phyloP scores from a whole-genome alignment of 2,329 filamentous ascomycete species.

The Penicillium glabrum region DNA sequence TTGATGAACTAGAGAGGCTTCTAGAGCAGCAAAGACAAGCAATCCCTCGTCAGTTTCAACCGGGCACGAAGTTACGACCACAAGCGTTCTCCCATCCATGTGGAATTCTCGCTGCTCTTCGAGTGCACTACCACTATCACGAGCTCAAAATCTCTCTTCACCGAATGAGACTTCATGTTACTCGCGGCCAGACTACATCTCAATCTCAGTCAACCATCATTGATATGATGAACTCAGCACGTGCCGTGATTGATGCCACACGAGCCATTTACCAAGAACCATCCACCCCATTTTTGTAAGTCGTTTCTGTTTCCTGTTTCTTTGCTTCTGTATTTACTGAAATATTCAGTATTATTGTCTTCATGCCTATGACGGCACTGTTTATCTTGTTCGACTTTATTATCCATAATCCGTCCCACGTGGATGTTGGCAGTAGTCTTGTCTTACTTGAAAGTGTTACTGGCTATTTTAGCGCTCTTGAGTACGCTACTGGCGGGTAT shows the following conservation, averaged over 20 bases:
- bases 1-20: too few species aligned
- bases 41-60: too few species aligned
- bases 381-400: not conserved
- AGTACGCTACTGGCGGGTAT: not conserved
- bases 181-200: too few species aligned
- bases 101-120: too few species aligned
- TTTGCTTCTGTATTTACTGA: not conserved
- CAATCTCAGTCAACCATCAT: too few species aligned
- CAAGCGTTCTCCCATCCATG: too few species aligned
- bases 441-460: not conserved
- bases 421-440: not conserved
- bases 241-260: not conserved
- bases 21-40: too few species aligned
- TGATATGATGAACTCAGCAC: not conserved
- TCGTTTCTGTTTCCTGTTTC: too few species aligned
- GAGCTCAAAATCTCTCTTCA: too few species aligned
- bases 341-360: not conserved
- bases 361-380: not conserved
- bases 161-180: too few species aligned
- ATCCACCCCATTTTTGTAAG: not conserved
- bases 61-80: too few species aligned
- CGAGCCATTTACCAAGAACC: not conserved
- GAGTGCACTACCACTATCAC: too few species aligned
- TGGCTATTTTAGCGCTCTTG: not conserved
- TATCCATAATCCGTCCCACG: not conserved